Evolutionary conservation across 306 rosid genomes (phyloP), one percentile per base, ranked within the genome.

Genomic region (Quercus glauca): DNA sequence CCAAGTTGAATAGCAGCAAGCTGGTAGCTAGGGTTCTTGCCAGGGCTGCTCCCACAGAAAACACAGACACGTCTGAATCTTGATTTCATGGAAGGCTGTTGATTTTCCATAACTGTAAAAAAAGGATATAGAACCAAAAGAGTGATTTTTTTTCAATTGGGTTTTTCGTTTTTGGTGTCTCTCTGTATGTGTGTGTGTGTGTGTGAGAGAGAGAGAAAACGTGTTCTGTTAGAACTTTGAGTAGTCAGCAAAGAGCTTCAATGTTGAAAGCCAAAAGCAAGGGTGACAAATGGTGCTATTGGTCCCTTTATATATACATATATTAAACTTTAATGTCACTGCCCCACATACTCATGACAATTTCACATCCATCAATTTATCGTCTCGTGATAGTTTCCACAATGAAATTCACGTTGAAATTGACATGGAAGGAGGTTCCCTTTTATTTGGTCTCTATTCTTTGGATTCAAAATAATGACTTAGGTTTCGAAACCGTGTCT

Each of bases 41-140:
- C 99, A 6, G 92, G 82, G 71, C 94, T 91, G 83, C 99, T 95
- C 2, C 99, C 98, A 26, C 99, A 95, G 86, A 90, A 95, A 26
- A 95, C 99, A 73, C 99, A 95, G 78, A 93, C 80, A 61, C 99
- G 90, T 51, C 73, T 89, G 84, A 95, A 95, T 81, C 90, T 87
- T 19, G 98, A 87, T 26, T 84, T 83, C 80, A 71, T 57, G 17
- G 72, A 43, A 77, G 52, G 25, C 55, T 76, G 79, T 23, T 84
- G 81, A 74, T 73, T 76, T 80, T 91, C 95, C 93, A 85, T 89
- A 41, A 60, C 3, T 61, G 76, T 37, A 41, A 41, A 2, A 41
- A 73, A 76, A 59, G 4, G 69, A 15, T 35, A 33, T 4, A 25
- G 26, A 68, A 35, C 52, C 52, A 33, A 68, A 35, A 14, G 11